A percentile compares a stretch with the other conserved stretches of the same genome.
Evolutionary conservation across 2,329 filamentous ascomycete genomes (phyloP).

Genomic region (Massarina eburnea): DNA sequence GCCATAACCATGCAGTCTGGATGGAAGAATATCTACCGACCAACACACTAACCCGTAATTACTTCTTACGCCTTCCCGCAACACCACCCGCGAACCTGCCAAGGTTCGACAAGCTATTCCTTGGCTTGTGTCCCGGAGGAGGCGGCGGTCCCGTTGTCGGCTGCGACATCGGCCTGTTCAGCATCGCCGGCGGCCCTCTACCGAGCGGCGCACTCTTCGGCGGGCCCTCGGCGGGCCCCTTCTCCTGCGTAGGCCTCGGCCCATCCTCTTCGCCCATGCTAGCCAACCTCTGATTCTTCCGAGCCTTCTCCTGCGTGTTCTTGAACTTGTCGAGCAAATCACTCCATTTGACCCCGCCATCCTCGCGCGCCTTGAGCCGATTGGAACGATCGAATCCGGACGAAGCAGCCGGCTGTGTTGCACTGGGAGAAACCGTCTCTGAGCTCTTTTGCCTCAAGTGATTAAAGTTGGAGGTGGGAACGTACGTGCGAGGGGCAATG

Average conservation of each 20-base stretch:
- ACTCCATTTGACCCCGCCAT: slow-evolving; percentile 83
- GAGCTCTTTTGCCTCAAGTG: slow-evolving; percentile 47
- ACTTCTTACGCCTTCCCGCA: slow-evolving; percentile 42
- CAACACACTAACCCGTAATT: not conserved
- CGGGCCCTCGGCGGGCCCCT: slow-evolving; percentile 28
- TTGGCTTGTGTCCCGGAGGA: slow-evolving; percentile 35
- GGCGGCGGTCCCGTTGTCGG: slow-evolving; percentile 12
- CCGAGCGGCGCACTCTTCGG: slow-evolving; percentile 23
- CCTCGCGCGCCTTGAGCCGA: slow-evolving; percentile 78
- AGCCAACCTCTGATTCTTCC: slow-evolving; percentile 64
- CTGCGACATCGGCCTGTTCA: slow-evolving; percentile 22
- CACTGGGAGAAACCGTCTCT: slow-evolving; percentile 41
- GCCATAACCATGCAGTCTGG: slow-evolving; percentile 26
- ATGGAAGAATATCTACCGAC: slow-evolving; percentile 5
- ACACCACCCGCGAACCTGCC: slow-evolving; percentile 48
- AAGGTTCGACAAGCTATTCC: slow-evolving; percentile 48
- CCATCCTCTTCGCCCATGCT: slow-evolving; percentile 40
- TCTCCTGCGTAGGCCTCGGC: slow-evolving; percentile 29
- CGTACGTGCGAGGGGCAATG: slow-evolving; percentile 75
- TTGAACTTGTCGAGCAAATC: slow-evolving; percentile 96
- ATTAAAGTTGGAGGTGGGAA: slow-evolving; percentile 44
- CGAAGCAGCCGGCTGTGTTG: slow-evolving; percentile 35
- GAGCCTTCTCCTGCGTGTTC: slow-evolving; percentile 81
- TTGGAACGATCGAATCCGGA: slow-evolving; percentile 60
- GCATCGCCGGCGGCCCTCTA: slow-evolving; percentile 21